Conservation (phyloP, 1,284 basidiomycete genomes). For the Vanrija pseudolonga region DNA sequence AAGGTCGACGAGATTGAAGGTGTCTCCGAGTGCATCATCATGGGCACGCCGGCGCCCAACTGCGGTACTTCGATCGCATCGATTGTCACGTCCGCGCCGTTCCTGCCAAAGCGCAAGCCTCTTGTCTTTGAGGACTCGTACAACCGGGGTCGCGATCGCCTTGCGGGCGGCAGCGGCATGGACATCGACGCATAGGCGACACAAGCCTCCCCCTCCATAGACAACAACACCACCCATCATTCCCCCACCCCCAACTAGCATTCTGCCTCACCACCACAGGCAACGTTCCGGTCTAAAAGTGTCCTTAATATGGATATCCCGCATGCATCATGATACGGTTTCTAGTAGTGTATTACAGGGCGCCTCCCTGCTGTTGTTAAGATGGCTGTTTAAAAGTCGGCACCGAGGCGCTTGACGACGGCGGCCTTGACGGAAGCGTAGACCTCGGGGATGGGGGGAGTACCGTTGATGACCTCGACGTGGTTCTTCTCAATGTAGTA, state of each 20-base stretch:
- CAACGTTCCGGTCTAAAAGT: no score
- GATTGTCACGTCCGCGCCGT: conserved; percentile 57
- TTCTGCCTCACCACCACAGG: neutral
- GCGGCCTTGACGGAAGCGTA: conserved; percentile 60
- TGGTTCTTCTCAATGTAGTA: conserved; percentile 69
- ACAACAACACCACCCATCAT: neutral
- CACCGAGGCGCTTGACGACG: conserved; percentile 50
- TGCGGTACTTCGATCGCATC: conserved; percentile 87
- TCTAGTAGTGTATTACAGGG: neutral
- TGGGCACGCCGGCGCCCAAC: conserved; percentile 95
- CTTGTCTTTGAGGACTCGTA: conserved; percentile 59
- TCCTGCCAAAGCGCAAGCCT: conserved; percentile 56
- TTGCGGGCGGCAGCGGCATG: conserved; percentile 1
- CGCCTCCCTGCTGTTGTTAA: neutral
- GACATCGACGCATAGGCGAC: conserved; percentile 7
- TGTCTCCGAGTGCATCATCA: conserved; percentile 98
- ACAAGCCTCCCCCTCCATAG: neutral
- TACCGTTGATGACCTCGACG: conserved; percentile 78
- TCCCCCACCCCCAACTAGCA: neutral
- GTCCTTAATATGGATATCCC: neutral
- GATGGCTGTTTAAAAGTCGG: neutral
- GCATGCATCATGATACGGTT: conserved; percentile 10
- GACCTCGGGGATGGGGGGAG: conserved; percentile 68
- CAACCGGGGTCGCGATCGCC: conserved; percentile 27
- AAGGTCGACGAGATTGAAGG: conserved; percentile 94